A percentile compares a stretch with the other conserved stretches of the same genome.
Evolutionary conservation across 108 stramenopile species (phyloP).

Genomic region (Skeletonema grethae): DNA sequence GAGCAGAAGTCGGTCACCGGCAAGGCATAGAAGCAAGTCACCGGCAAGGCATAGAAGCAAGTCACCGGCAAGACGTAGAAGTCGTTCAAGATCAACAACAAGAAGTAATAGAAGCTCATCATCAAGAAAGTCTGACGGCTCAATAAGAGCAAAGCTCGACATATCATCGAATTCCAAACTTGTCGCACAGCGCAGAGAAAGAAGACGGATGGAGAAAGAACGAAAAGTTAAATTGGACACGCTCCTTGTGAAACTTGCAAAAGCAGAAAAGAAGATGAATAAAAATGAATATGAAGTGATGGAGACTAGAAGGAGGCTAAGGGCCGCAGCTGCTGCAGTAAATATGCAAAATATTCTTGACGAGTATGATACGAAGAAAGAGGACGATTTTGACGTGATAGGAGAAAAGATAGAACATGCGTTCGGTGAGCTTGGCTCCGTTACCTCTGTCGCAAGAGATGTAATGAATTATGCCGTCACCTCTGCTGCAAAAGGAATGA

Average conservation of each 20-base stretch:
- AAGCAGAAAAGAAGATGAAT: background rate
- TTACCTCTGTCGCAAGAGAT: background rate
- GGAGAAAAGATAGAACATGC: background rate
- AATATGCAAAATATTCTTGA: background rate
- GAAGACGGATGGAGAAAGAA: background rate
- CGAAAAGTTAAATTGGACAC: background rate
- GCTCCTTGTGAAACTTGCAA: background rate
- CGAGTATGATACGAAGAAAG: background rate
- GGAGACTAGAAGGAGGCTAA: background rate
- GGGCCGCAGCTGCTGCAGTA: background rate
- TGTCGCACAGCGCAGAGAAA: too few species aligned
- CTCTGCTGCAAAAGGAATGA: background rate
- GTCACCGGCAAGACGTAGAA: too few species aligned
- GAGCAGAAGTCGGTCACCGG: too few species aligned
- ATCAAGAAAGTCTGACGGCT: background rate
- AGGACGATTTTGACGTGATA: background rate
- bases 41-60: too few species aligned
- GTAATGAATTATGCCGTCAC: background rate
- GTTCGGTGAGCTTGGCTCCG: background rate
- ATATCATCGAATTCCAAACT: too few species aligned
- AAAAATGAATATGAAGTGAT: background rate
- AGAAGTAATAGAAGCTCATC: too few species aligned
- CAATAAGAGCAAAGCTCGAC: background rate
- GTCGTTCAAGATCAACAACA: too few species aligned
- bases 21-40: too few species aligned